phyloP scores from a whole-genome alignment of 768 basidiomycete genomes.

The Amanita molliuscula region DNA sequence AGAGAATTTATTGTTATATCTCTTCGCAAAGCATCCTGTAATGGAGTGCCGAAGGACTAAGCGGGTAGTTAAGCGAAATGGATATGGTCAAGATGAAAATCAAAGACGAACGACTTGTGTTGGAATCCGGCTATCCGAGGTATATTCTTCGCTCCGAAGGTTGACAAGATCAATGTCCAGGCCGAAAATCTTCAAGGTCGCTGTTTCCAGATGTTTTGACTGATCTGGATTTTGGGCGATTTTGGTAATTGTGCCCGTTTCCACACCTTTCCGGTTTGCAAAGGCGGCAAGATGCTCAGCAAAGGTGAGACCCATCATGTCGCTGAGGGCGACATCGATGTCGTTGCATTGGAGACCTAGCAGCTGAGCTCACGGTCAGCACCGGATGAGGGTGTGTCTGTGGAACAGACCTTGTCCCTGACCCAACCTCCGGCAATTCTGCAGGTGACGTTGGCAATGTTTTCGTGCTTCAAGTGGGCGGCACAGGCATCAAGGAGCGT shows the following conservation, averaged over 20 bases:
- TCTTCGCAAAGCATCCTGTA: conserved; percentile 82
- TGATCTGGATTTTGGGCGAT: conserved; percentile 94
- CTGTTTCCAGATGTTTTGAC: conserved; percentile 96
- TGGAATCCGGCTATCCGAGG: conserved; percentile 81
- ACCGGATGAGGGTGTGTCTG: neutral
- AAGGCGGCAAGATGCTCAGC: conserved; percentile 69
- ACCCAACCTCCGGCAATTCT: conserved; percentile 99
- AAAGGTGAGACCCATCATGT: conserved; percentile 87
- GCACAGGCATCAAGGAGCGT: conserved; percentile 75
- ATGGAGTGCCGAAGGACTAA: conserved; percentile 85
- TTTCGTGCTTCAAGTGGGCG: conserved; percentile 39
- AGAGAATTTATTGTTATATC: conserved; percentile 94
- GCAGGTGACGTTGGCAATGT: conserved; percentile 48
- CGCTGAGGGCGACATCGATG: conserved; percentile 83
- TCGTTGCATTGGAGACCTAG: conserved; percentile 78
- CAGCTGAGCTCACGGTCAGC: conserved; percentile 34
- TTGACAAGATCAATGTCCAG: conserved; percentile 92
- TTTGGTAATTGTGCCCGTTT: conserved; percentile 57
- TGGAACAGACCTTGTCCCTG: conserved; percentile 75
- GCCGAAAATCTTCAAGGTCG: conserved; percentile 70
- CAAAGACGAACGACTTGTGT: conserved; percentile 58
- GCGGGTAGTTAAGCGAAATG: neutral
- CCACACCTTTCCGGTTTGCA: conserved; percentile 37
- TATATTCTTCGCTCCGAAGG: conserved; percentile 86
- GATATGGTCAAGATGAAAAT: neutral